phyloP scores from a whole-genome alignment of 306 rosid species.

The Medicago arabica region DNA sequence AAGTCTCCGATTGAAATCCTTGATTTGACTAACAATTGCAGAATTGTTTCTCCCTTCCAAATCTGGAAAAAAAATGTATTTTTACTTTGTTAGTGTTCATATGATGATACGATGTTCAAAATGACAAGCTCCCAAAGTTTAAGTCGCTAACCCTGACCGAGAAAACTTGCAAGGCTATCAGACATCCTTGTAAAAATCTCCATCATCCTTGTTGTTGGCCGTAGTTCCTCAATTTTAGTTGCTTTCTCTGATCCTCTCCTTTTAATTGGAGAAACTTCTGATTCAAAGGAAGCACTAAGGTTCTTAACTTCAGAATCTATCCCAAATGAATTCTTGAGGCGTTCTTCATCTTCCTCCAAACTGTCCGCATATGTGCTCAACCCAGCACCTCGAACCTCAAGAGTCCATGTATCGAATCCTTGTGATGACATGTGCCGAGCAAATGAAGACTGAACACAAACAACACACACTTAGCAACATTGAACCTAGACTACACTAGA shows the following conservation, averaged over 20 bases:
- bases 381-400: slow-evolving; percentile 90
- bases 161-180: slow-evolving; percentile 44
- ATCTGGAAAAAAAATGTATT: slow-evolving; percentile 32
- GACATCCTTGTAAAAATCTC: slow-evolving; percentile 46
- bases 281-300: slow-evolving; percentile 40
- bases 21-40: slow-evolving; percentile 45
- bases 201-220: slow-evolving; percentile 33
- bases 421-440: slow-evolving; percentile 80
- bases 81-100: slow-evolving; percentile 21
- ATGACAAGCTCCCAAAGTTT: slow-evolving; percentile 18
- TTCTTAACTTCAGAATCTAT: slow-evolving; percentile 41
- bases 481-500: neutral
- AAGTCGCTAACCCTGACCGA: slow-evolving; percentile 50
- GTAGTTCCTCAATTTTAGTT: slow-evolving; percentile 37
- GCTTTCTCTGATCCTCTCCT: slow-evolving; percentile 23
- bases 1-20: slow-evolving; percentile 51
- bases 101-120: slow-evolving; percentile 31
- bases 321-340: slow-evolving; percentile 18
- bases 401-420: slow-evolving; percentile 95
- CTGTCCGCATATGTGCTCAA: slow-evolving; percentile 61
- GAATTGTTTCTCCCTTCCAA: slow-evolving; percentile 43
- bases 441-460: slow-evolving; percentile 73
- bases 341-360: slow-evolving; percentile 38
- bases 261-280: slow-evolving; percentile 35
- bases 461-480: slow-evolving; percentile 31